Conservation (phyloP, 495 filamentous ascomycete genomes). For the Neurospora cerealis region DNA sequence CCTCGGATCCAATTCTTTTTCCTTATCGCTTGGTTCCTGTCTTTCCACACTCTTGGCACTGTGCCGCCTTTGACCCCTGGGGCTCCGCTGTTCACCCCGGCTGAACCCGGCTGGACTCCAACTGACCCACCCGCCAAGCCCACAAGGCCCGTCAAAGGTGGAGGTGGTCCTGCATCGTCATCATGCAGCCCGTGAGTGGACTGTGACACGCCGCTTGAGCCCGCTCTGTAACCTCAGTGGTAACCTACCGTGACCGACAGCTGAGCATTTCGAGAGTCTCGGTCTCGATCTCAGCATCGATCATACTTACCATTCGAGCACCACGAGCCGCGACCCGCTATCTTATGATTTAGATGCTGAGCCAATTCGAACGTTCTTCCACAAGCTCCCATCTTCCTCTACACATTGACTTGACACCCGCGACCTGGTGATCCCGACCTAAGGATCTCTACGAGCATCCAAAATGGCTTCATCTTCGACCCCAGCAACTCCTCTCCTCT, state of each 20-base stretch:
- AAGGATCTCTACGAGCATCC: background rate
- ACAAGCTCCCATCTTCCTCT: background rate
- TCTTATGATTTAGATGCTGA: background rate
- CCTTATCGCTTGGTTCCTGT: background rate
- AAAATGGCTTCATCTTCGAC: slow-evolving; percentile 75
- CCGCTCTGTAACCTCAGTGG: background rate
- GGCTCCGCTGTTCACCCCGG: background rate
- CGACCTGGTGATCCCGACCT: background rate
- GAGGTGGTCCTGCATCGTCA: slow-evolving; percentile 9
- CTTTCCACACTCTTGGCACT: background rate
- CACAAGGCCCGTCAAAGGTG: background rate
- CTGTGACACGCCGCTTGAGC: background rate
- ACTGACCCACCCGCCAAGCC: background rate
- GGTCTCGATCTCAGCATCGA: background rate
- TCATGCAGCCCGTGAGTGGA: slow-evolving; percentile 5
- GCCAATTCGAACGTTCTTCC: background rate
- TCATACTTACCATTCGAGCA: background rate
- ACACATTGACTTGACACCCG: background rate
- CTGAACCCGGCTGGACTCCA: background rate
- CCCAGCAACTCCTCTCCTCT: slow-evolving; percentile 64
- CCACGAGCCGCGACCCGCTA: background rate
- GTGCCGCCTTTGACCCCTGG: background rate
- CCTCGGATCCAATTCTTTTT: background rate
- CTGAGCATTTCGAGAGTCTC: background rate
- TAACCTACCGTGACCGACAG: background rate